Base-by-base conservation (phyloP, 805 yeast genomes). In the Teunomyces aglyptinius region DNA sequence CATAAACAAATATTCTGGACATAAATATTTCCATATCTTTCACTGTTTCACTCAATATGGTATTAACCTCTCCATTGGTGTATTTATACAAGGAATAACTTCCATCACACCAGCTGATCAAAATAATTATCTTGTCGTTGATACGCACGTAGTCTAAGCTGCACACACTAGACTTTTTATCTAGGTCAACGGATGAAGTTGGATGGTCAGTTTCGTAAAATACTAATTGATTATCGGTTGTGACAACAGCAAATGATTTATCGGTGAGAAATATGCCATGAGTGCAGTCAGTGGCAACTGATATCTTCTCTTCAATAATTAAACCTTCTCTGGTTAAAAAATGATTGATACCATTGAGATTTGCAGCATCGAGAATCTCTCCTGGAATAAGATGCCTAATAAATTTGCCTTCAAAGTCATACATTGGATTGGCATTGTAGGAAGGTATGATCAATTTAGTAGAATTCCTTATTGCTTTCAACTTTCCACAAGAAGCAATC, bases 21-120 rank as follows among this genome's bases (percentile, higher is more conserved):
- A 28, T 5, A n/a, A 36, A 18, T 11, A 36, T 36, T 12, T n/a
- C 19, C 4, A 36, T 19, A 11, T 12, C 15, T 22, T 36, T 28
- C 10, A 36, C 10, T 8, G 8, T n/a, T 20, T 20, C 39, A n/a
- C 6, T 36, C 28, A 36, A n/a, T 20, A 36, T 22, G 15, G 15
- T 19, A 22, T n/a, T 26, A 8, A 15, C n/a, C 6, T 7, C 11
- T 6, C 27, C 24, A n/a, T 22, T 22, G 13, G 3, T 16, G 6
- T 19, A 36, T 13, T 19, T 19, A 20, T 12, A 8, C 8, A 36
- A 28, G 12, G 28, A 6, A 36, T 36, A 36, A 36, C 39, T 36
- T 20, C 39, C 39, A 20, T 36, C 39, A 13, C 42, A 39, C 33
- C 42, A 26, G 10, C 33, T 16, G 6, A 39, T 11, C 22, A 39